Conservation (phyloP, 352 stramenopile species). For the Blastocystis sp. region DNA sequence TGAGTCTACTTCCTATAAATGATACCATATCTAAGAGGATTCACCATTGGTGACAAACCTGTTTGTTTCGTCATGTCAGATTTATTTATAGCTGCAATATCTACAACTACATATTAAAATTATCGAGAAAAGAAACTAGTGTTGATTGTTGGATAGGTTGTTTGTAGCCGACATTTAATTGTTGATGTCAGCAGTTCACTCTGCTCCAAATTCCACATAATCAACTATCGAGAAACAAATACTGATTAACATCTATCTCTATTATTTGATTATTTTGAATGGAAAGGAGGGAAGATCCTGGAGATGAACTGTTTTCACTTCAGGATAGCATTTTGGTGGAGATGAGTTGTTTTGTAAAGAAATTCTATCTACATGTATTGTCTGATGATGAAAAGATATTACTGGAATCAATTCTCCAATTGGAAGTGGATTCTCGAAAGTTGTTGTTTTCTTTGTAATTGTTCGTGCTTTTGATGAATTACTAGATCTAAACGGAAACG, state of each 20-base stretch:
- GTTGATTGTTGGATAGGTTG: neutral
- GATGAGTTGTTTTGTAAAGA: neutral
- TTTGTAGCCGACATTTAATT: slow-evolving; percentile 1
- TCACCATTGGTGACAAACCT: neutral
- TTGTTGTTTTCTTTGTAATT: slow-evolving; percentile 12
- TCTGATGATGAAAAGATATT: neutral
- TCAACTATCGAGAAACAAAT: neutral
- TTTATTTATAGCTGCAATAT: slow-evolving; percentile 13
- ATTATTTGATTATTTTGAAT: neutral
- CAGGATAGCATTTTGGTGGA: neutral
- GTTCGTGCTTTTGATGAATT: neutral
- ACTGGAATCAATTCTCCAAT: neutral
- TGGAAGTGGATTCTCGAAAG: neutral
- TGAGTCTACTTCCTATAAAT: slow-evolving; percentile 27
- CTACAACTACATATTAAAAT: neutral
- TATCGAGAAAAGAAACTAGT: neutral
- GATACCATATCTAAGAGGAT: neutral
- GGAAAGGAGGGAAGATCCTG: neutral
- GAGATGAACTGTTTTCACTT: neutral
- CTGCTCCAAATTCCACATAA: neutral
- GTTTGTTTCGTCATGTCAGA: neutral
- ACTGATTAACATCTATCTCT: neutral
- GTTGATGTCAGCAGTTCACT: neutral
- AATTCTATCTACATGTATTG: neutral
- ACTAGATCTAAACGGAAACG: slow-evolving; percentile 9